Percentiles rank a stretch among this genome's conserved stretches.
Conservation (phyloP, 805 yeast genomes). For the Sugiyamaella chiloensis region DNA sequence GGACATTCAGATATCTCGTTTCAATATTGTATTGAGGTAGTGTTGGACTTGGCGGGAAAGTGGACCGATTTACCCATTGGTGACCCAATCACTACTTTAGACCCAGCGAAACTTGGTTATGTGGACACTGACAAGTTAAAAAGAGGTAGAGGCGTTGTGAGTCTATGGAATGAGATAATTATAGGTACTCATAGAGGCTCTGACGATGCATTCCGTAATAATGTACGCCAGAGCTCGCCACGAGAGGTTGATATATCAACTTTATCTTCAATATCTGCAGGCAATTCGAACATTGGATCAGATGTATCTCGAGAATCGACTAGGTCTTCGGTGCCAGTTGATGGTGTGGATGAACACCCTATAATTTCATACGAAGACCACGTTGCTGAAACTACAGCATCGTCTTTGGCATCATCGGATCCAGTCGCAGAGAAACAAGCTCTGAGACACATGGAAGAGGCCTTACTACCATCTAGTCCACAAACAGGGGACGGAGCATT, state of each 20-base stretch:
- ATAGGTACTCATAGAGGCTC: conserved; percentile 66
- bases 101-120: conserved; percentile 33
- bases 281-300: neutral
- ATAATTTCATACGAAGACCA: conserved; percentile 1
- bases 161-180: conserved; percentile 74
- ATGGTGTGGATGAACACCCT: neutral
- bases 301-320: conserved; percentile 3
- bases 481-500: neutral
- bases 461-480: conserved; percentile 63
- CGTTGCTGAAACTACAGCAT: neutral
- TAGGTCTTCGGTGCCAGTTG: neutral
- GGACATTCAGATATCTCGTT: conserved; percentile 71
- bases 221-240: neutral
- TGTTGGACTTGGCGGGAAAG: conserved; percentile 73
- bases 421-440: conserved; percentile 50
- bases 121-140: conserved; percentile 79
- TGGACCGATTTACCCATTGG: conserved; percentile 24
- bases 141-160: conserved; percentile 70
- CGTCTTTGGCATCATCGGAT: neutral
- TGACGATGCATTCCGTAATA: neutral
- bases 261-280: neutral
- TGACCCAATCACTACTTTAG: conserved; percentile 12
- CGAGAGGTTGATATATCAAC: neutral
- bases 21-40: conserved; percentile 79
- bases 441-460: conserved; percentile 51